Percentiles rank a stretch among this genome's conserved stretches.
These are phyloP conservation scores for Lolium rigidum DNA, from an alignment of 176 grass and related monocot species.

Conservation along the genomic window DNA sequence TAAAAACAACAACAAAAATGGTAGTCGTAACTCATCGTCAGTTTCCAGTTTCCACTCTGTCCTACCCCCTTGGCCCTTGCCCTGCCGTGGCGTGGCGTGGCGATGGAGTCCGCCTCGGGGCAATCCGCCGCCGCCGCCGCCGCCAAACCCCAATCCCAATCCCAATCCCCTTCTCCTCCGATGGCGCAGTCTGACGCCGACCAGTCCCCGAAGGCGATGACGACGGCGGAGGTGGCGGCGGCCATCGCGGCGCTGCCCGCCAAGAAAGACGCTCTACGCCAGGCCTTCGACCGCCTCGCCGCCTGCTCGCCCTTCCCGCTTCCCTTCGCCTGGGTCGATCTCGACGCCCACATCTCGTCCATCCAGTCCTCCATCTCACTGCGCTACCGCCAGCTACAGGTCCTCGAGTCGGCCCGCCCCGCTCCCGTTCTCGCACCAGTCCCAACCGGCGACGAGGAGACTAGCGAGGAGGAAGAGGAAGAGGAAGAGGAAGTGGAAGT, in stretches of 20 bases:
- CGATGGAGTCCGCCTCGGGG: conserved; percentile 19
- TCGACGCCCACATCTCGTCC: conserved; percentile 57
- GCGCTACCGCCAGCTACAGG: conserved; percentile 44
- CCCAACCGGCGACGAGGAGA: background rate
- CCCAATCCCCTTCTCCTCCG: background rate
- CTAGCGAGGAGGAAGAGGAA: background rate
- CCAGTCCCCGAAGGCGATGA: conserved; percentile 13
- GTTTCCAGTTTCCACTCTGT: conserved; percentile 8
- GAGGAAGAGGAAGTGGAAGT: background rate
- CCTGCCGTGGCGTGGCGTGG: background rate
- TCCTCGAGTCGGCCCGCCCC: conserved; percentile 27
- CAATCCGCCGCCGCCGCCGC: background rate
- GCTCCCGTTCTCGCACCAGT: background rate
- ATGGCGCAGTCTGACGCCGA: background rate
- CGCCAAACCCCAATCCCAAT: conserved; percentile 8
- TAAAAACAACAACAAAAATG: no score
- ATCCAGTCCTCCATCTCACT: conserved; percentile 40
- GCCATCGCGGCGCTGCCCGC: conserved; percentile 42
- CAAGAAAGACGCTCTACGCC: conserved; percentile 55
- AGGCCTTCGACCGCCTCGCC: conserved; percentile 53
- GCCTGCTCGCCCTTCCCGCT: conserved; percentile 42
- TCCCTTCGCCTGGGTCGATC: conserved; percentile 55
- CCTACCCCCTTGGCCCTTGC: background rate
- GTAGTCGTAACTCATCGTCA: background rate
- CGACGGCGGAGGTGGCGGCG: conserved; percentile 34